Base-by-base conservation (phyloP, 805 yeast genomes). In the Ogataea wickerhamii region DNA sequence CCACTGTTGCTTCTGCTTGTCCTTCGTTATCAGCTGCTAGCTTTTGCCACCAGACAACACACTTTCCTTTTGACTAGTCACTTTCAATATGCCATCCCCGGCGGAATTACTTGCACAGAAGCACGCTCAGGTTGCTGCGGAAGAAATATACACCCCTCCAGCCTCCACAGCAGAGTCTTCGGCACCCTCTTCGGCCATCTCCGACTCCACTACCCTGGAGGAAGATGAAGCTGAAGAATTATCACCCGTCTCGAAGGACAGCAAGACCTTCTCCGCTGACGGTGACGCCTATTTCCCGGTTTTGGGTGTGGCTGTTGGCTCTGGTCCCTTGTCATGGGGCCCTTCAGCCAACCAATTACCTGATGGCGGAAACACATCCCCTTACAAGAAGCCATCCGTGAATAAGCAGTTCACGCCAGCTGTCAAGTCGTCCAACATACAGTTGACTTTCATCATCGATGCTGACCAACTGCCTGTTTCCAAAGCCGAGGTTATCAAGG, bases 401-500 rank as follows among this genome's bases (percentile, higher is more conserved):
- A 39, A 56, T 25, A 26, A 26, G 16, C 29, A 26, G 17, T 53
- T 60, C 38, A 53, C 48, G 33, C 69, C 67, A 20, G 68, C 76
- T 21, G 70, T 73, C 51, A 70, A 75, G 48, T 72, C 87, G 8
- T 68, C 77, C 17, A 73, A 74, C 37, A 70, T 86, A 41, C 91
- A 87, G 58, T 88, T 85, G 52, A 84, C 88, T 6, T 86, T 89
- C 56, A 74, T 86, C 34, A 73, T 89, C 53, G 81, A 76, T 52
- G 73, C 76, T 39, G 80, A 82, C 46, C 91, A 85, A 58, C 61
- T 79, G 55, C 71, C 75, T 37, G 71, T 82, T 20, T 61, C 74
- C 32, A 79, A 80, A 51, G 70, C 78, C 17, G 93, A 84, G 49
- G 76, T 85, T 44, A 71, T 80, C 52, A 80, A 80, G 55, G 74